phyloP scores from a whole-genome alignment of 495 filamentous ascomycete species.

The Talaromyces adpressus region DNA sequence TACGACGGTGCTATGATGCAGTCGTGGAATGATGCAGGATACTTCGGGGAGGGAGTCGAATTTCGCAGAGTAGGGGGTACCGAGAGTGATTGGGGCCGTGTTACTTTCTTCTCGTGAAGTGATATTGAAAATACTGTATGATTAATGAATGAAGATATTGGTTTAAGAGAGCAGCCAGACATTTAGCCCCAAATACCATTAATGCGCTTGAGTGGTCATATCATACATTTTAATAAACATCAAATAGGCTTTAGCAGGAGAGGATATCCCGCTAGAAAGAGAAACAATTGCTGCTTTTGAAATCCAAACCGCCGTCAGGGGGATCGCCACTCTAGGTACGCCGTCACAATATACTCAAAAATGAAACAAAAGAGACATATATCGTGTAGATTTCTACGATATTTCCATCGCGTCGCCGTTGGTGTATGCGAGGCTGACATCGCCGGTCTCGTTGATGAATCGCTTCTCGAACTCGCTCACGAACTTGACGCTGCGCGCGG shows the following conservation, averaged over 20 bases:
- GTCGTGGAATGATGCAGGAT: constrained; percentile 83
- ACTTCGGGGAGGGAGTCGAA: constrained; percentile 91
- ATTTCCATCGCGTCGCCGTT: constrained; percentile 85
- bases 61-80: constrained; percentile 60
- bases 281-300: constrained; percentile 13
- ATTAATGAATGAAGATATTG: not conserved
- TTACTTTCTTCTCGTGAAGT: constrained; percentile 3
- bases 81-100: constrained; percentile 48
- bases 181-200: constrained; percentile 4
- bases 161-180: not conserved
- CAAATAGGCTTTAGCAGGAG: not conserved
- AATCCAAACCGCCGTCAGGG: not conserved
- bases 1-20: constrained; percentile 80
- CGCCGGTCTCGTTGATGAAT: constrained; percentile 82
- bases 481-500: constrained; percentile 79
- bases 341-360: constrained; percentile 10
- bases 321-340: constrained; percentile 7
- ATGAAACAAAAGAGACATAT: constrained; percentile 13
- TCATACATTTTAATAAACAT: constrained; percentile 37
- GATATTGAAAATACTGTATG: not conserved
- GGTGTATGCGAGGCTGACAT: constrained; percentile 59
- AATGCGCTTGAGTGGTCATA: constrained; percentile 31
- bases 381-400: constrained; percentile 36
- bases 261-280: constrained; percentile 9
- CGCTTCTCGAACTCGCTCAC: constrained; percentile 84